Evolutionary conservation across 2,329 filamentous ascomycete species (phyloP).

Genomic region (Fusarium torreyae): DNA sequence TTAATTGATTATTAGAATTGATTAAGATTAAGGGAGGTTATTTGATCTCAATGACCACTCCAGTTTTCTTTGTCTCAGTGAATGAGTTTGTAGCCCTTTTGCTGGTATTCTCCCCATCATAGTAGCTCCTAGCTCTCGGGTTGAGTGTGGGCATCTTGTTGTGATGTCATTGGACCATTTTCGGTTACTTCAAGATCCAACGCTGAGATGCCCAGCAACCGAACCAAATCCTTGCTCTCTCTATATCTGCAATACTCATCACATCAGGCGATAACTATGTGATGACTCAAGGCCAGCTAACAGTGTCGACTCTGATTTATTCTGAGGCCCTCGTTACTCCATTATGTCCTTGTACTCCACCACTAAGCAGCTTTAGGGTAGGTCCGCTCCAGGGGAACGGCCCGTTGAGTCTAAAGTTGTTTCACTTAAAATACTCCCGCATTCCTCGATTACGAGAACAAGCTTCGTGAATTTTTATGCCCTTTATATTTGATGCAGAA

Average conservation of each 20-base stretch:
- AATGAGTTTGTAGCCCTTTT: conserved; percentile 4
- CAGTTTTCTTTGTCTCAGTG: conserved; percentile 19
- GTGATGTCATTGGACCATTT: conserved; percentile 44
- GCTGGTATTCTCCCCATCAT: conserved; percentile 29
- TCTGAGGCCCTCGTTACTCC: not conserved
- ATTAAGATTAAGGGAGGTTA: conserved; percentile 6
- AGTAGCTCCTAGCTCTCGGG: conserved; percentile 8
- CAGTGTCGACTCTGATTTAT: not conserved
- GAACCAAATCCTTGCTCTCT: conserved; percentile 5
- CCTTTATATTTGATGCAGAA: not conserved
- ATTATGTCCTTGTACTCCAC: not conserved
- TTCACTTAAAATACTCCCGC: conserved; percentile 37
- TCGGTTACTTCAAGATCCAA: not conserved
- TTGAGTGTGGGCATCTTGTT: conserved; percentile 1
- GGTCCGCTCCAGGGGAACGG: conserved; percentile 16
- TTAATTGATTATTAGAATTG: conserved; percentile 3
- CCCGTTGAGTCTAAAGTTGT: conserved; percentile 18
- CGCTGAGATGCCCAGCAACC: conserved; percentile 33
- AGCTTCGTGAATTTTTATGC: conserved; percentile 5
- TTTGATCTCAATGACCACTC: not conserved
- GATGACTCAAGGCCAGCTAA: not conserved
- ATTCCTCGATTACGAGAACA: conserved; percentile 27
- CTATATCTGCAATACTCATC: conserved; percentile 16
- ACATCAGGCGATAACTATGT: conserved; percentile 8
- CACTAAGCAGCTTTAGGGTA: conserved; percentile 32